phyloP scores from a whole-genome alignment of 2,329 filamentous ascomycete genomes.

The Diaporthe helianthi region DNA sequence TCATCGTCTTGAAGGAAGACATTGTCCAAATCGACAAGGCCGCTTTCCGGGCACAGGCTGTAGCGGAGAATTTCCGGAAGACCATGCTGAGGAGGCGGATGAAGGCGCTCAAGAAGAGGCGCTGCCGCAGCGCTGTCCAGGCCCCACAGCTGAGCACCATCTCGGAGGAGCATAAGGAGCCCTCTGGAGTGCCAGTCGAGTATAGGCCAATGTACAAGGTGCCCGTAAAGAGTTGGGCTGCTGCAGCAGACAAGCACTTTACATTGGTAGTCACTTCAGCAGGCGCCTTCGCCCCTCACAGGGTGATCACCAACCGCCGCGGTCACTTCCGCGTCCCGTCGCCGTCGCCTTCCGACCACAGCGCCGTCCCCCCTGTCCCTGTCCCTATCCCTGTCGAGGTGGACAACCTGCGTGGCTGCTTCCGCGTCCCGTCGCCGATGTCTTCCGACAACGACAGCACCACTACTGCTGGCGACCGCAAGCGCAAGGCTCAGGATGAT shows the following conservation, averaged over 20 bases:
- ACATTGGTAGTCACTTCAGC: slow-evolving; percentile 40
- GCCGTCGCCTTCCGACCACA: background rate
- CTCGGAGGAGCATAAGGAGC: slow-evolving; percentile 16
- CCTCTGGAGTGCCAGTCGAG: background rate
- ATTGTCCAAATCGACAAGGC: slow-evolving; percentile 9
- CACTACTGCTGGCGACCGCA: background rate
- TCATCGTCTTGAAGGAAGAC: slow-evolving; percentile 37
- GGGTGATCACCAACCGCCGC: background rate
- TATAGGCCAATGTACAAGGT: slow-evolving; percentile 3
- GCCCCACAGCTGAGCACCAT: slow-evolving; percentile 25
- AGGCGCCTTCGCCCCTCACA: slow-evolving; percentile 37
- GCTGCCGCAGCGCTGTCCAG: background rate
- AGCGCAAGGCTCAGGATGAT: slow-evolving; percentile 10
- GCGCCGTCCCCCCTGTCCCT: background rate
- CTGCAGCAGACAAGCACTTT: slow-evolving; percentile 35
- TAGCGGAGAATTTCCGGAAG: too few species aligned
- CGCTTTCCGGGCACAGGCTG: background rate
- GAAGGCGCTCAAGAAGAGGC: background rate
- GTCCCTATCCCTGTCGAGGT: background rate
- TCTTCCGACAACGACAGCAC: background rate
- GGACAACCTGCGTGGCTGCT: background rate
- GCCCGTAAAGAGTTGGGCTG: slow-evolving; percentile 12
- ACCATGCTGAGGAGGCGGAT: background rate
- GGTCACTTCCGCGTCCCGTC: background rate
- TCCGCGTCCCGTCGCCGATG: background rate